Conservation (phyloP, 2,329 filamentous ascomycete genomes). For the Ophidiomyces ophidiicola region DNA sequence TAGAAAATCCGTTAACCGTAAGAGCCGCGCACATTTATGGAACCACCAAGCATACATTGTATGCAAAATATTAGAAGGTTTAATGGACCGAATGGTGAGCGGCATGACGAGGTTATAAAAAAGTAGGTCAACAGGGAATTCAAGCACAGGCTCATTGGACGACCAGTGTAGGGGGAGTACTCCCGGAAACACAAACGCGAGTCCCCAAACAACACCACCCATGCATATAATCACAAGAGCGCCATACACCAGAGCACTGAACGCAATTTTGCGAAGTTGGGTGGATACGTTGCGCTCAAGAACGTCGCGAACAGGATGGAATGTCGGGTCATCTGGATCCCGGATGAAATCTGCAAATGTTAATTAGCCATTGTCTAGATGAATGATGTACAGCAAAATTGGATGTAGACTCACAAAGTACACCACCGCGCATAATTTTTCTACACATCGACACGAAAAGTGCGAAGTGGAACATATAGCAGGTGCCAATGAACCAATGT, state of each 20-base stretch:
- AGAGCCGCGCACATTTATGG: conserved; percentile 62
- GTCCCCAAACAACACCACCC: conserved; percentile 90
- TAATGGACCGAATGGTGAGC: conserved; percentile 68
- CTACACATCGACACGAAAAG: conserved; percentile 98
- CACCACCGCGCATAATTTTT: conserved; percentile 89
- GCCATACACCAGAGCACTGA: conserved; percentile 91
- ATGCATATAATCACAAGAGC: conserved; percentile 84
- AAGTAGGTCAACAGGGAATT: conserved; percentile 85
- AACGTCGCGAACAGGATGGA: conserved; percentile 93
- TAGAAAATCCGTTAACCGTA: conserved; percentile 82
- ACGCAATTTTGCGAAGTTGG: conserved; percentile 89
- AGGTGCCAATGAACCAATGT: conserved; percentile 97
- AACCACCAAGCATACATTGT: conserved; percentile 95
- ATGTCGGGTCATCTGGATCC: conserved; percentile 94
- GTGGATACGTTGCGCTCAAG: conserved; percentile 84
- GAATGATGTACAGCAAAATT: neutral
- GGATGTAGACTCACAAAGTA: conserved; percentile 56
- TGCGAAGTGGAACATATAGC: conserved; percentile 99
- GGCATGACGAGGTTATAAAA: conserved; percentile 98
- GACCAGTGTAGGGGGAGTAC: conserved; percentile 89
- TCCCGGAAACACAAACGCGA: conserved; percentile 53
- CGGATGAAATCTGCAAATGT: conserved; percentile 68
- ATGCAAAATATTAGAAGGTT: conserved; percentile 72
- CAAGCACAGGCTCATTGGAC: conserved; percentile 78
- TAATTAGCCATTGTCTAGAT: conserved; percentile 3